Evolutionary conservation across 805 yeast species (phyloP).

Genomic region (Yamadazyma tumulicola): DNA sequence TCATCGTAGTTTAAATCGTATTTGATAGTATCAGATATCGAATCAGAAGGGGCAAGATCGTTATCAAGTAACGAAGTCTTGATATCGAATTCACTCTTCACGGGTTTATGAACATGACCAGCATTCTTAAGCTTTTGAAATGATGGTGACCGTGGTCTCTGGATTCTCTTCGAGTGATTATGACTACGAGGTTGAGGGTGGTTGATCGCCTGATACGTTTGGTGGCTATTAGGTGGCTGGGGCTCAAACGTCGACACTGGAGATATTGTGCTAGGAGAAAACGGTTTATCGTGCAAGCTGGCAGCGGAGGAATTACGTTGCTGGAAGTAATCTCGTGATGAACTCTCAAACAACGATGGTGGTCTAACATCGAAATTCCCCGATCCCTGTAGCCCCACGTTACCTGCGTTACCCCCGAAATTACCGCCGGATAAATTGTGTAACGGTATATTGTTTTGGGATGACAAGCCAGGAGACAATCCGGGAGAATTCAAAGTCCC

Average conservation of each 20-base stretch:
- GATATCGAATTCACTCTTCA: too few species aligned
- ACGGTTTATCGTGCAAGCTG: constrained; percentile 24
- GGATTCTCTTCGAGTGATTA: constrained; percentile 2
- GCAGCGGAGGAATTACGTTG: constrained; percentile 11
- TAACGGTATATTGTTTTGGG: neutral
- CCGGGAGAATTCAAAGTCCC: constrained; percentile 2
- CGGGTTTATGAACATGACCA: constrained; percentile 22
- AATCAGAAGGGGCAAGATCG: too few species aligned
- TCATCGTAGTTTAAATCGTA: too few species aligned
- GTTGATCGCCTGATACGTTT: neutral
- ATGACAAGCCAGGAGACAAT: neutral
- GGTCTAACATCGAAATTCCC: constrained; percentile 4
- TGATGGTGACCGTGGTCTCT: constrained; percentile 13
- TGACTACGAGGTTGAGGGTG: neutral
- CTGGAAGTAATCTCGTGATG: constrained; percentile 5
- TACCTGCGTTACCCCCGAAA: neutral
- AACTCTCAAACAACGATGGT: constrained; percentile 9
- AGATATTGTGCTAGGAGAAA: constrained; percentile 17
- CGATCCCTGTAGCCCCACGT: too few species aligned
- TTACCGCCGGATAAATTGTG: neutral
- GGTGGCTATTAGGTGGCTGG: neutral
- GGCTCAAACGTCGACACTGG: constrained; percentile 6
- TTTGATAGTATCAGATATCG: too few species aligned
- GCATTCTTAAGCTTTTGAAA: constrained; percentile 15
- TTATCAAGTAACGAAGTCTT: too few species aligned